A percentile compares a stretch with the other conserved stretches of the same genome.
Evolutionary conservation across 1,284 basidiomycete species (phyloP).

Genomic region (Calocybe gambosa): DNA sequence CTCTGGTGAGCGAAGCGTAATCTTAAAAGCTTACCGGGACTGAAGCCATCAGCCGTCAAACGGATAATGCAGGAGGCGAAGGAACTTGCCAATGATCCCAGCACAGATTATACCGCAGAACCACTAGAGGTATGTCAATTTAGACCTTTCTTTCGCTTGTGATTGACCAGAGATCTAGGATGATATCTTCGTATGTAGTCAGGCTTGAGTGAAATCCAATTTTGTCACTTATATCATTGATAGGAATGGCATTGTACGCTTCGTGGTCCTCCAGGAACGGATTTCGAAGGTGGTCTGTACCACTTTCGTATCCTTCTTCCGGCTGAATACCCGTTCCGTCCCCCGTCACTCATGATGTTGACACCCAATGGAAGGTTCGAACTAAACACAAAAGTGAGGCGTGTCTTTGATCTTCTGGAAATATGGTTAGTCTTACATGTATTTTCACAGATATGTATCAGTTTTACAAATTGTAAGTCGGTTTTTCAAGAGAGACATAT

Average conservation of each 20-base stretch:
- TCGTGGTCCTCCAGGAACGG: constrained; percentile 79
- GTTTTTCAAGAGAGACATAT: constrained; percentile 15
- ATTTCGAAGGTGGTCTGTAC: constrained; percentile 89
- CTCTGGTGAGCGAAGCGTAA: constrained; percentile 45
- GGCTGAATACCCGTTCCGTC: constrained; percentile 90
- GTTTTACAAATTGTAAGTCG: constrained; percentile 78
- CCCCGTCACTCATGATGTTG: constrained; percentile 90
- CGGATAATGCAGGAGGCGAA: constrained; percentile 94
- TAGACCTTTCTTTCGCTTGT: constrained; percentile 6
- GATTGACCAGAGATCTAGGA: constrained; percentile 40
- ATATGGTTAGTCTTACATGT: constrained; percentile 4
- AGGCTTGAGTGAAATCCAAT: background rate
- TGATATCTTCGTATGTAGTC: constrained; percentile 68
- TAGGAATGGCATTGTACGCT: constrained; percentile 98
- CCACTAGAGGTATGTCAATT: constrained; percentile 73
- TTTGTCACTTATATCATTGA: constrained; percentile 15
- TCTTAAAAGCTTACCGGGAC: background rate
- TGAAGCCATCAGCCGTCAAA: constrained; percentile 64
- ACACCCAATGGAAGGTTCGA: constrained; percentile 96
- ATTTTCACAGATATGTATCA: constrained; percentile 77
- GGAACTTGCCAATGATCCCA: constrained; percentile 79
- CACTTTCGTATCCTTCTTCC: constrained; percentile 90
- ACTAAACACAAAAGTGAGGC: constrained; percentile 84
- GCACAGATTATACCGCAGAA: constrained; percentile 77
- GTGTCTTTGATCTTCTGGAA: background rate